Evolutionary conservation across 2,329 filamentous ascomycete species (phyloP).

Genomic region (Fusarium praegraminearum): DNA sequence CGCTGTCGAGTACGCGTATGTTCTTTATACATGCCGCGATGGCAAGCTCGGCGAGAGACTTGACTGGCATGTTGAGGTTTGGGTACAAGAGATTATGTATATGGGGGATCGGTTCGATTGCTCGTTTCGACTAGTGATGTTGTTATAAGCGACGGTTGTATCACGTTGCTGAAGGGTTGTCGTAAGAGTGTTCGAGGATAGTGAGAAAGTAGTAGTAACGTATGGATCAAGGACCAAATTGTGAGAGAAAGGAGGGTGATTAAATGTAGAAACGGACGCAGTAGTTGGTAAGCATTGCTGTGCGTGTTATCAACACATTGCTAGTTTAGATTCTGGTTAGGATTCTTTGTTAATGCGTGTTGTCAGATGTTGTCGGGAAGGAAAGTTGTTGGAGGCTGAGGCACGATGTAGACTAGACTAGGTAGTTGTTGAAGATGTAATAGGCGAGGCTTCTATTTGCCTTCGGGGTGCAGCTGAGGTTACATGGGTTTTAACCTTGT

Average conservation of each 20-base stretch:
- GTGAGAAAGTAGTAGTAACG: not conserved
- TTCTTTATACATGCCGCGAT: slow-evolving; percentile 65
- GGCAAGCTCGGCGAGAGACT: slow-evolving; percentile 65
- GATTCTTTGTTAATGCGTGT: not conserved
- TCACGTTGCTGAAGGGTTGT: not conserved
- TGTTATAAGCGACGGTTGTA: not conserved
- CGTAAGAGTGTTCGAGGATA: not conserved
- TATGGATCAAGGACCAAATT: not conserved
- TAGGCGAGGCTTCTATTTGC: slow-evolving; percentile 19
- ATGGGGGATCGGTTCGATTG: not conserved
- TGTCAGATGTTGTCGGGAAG: slow-evolving; percentile 10
- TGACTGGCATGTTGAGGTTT: slow-evolving; percentile 53
- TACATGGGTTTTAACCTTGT: slow-evolving; percentile 9
- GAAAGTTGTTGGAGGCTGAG: slow-evolving; percentile 17
- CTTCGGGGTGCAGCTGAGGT: slow-evolving; percentile 13
- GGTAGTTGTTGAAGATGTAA: slow-evolving; percentile 20
- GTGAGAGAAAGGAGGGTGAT: not conserved
- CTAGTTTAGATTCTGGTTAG: not conserved
- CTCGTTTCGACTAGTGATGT: too few relatives aligned
- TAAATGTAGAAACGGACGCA: not conserved
- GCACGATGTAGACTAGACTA: slow-evolving; percentile 18
- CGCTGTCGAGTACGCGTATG: slow-evolving; percentile 69
- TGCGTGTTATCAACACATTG: slow-evolving; percentile 6
- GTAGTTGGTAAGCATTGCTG: slow-evolving; percentile 1
- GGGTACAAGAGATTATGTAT: not conserved